Conservation (phyloP, 257 asterid species). For the Solanum pimpinellifolium region DNA sequence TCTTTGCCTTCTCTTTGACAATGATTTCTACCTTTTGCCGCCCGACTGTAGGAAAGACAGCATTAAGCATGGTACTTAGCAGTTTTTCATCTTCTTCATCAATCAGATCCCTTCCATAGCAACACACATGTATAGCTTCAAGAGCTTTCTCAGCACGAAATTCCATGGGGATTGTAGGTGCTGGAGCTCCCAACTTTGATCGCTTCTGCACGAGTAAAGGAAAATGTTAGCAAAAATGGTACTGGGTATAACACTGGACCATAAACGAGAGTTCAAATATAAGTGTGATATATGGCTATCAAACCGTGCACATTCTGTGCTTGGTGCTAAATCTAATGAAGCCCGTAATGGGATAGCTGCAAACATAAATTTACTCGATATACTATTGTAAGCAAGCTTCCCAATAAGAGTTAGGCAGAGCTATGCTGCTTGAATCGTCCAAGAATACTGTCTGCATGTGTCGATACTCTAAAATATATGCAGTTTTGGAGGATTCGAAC, state of each 20-base stretch:
- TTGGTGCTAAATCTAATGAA: not conserved
- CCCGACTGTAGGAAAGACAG: slow-evolving; percentile 69
- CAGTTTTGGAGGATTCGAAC: not conserved
- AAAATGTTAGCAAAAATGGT: not conserved
- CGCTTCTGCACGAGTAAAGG: slow-evolving; percentile 41
- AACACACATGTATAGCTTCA: slow-evolving; percentile 71
- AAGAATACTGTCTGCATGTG: not conserved
- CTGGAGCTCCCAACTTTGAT: slow-evolving; percentile 29
- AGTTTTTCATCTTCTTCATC: slow-evolving; percentile 68
- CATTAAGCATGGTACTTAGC: slow-evolving; percentile 44
- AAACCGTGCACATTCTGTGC: not conserved
- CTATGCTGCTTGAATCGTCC: not conserved
- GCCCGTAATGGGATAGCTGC: not conserved
- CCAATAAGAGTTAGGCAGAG: not conserved
- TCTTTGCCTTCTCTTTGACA: slow-evolving; percentile 55
- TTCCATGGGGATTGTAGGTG: slow-evolving; percentile 67
- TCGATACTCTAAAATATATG: not conserved
- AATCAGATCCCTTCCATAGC: slow-evolving; percentile 56
- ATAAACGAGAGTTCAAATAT: not conserved
- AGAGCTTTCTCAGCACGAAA: slow-evolving; percentile 85
- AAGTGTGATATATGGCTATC: not conserved
- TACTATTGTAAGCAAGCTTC: not conserved
- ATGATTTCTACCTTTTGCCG: slow-evolving; percentile 34
- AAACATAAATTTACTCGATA: not conserved
- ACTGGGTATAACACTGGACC: not conserved